Evolutionary conservation across 1,284 basidiomycete species (phyloP), one percentile per base, ranked within the genome.

Genomic region (Trametes sp.): DNA sequence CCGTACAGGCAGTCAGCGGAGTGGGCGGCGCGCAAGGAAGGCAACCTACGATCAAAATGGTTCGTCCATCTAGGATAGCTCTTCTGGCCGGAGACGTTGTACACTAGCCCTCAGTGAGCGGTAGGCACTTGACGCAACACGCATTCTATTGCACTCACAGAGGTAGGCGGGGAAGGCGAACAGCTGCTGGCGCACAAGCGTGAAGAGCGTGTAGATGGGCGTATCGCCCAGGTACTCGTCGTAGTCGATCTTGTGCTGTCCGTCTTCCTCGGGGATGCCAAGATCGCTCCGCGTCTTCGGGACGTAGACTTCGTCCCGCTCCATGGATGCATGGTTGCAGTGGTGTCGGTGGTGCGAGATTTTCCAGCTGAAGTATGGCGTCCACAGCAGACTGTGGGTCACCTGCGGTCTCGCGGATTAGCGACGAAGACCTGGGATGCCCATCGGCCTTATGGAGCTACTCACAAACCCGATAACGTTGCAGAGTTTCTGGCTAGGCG

Each of bases 161-260:
- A 92, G 86, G 78, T 92, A 93, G 62, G 86, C 84, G 19, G 82
- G 84, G 77, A 92, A 94, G 4, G 92, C 93, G 23, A 92, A 81
- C 13, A 93, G 79, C 76, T 96, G 94, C 68, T 84, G 82, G 19
- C 82, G 77, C 54, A 86, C 69, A 45, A 86, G 76, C 77, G 80
- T 82, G 67, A 75, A 80, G 9, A 87, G 72, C 0, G 85, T 87
- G 66, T 84, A 87, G 44, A 88, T 74, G 0, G 86, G 86, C 1
- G 86, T 86, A 61, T 88, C 86, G 45, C 84, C 84, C 50, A 87
- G 78, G 44, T 83, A 74, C 45, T 87, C 85, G 13, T 84, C 81
- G 69, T 82, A 87, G 70, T 87, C 81, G 45, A 84, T 76, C 23
- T 72, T 66, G 16, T 69, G 54, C 16, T 35, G 35, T 23, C 73